phyloP scores from a whole-genome alignment of 225 moss, liverwort and hornwort genomes.

The Marchantia paleacea region DNA sequence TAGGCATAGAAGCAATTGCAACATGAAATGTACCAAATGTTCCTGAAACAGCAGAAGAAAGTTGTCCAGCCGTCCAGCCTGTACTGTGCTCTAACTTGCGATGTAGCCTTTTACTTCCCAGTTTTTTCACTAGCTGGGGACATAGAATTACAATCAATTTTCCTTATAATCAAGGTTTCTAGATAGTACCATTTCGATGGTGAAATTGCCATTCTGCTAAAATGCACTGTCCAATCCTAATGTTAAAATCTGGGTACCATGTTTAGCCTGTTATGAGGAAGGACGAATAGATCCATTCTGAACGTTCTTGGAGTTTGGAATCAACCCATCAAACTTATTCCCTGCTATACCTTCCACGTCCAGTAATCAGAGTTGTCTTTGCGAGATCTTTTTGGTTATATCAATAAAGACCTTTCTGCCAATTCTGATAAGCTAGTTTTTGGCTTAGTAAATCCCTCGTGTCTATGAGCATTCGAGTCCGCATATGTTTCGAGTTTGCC shows the following conservation, averaged over 20 bases:
- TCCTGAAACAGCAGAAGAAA: conserved; percentile 11
- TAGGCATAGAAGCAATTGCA: conserved; percentile 13
- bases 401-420: conserved; percentile 13
- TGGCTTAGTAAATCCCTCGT: too few species aligned
- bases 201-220: conserved; percentile 3
- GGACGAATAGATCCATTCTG: neutral
- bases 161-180: neutral
- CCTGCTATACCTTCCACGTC: neutral
- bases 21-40: conserved; percentile 12
- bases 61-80: neutral
- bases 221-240: conserved; percentile 8
- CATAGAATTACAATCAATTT: neutral
- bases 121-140: neutral
- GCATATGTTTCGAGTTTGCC: too few species aligned
- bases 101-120: neutral
- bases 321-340: neutral
- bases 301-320: conserved; percentile 11
- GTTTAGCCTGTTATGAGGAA: neutral
- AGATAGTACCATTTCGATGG: conserved; percentile 12
- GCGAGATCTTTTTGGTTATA: conserved; percentile 3
- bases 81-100: conserved; percentile 6
- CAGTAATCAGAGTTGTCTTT: neutral
- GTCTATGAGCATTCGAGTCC: too few species aligned
- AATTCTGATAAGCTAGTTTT: neutral
- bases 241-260: conserved; percentile 7